phyloP scores from a whole-genome alignment of 2,329 filamentous ascomycete species.

The Phialophora expanda region DNA sequence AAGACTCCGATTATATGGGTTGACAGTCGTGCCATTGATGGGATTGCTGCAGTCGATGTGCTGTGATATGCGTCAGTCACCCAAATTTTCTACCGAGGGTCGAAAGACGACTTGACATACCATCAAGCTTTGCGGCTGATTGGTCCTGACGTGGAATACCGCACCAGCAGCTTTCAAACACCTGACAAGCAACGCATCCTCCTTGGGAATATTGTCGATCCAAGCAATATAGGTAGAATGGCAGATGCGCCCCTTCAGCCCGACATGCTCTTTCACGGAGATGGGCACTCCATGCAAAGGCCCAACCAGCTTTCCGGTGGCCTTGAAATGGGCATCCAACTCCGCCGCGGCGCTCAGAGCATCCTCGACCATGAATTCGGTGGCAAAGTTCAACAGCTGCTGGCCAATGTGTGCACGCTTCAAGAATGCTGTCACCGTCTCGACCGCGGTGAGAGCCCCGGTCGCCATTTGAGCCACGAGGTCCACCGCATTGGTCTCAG shows the following conservation, averaged over 20 bases:
- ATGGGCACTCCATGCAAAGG: slow-evolving; percentile 43
- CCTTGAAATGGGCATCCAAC: no score
- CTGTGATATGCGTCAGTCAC: slow-evolving; percentile 11
- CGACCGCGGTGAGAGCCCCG: slow-evolving; percentile 47
- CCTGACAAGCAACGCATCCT: slow-evolving; percentile 40
- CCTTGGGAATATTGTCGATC: slow-evolving; percentile 40
- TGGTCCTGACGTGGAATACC: slow-evolving; percentile 55
- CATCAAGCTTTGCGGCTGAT: slow-evolving; percentile 61
- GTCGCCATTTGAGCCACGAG: slow-evolving; percentile 40
- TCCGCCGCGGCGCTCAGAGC: slow-evolving; percentile 45
- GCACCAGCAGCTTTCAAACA: slow-evolving; percentile 53
- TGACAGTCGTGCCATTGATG: slow-evolving; percentile 52
- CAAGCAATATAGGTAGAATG: slow-evolving; percentile 46
- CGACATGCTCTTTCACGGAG: slow-evolving; percentile 42
- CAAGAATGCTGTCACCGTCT: slow-evolving; percentile 61
- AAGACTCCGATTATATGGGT: slow-evolving; percentile 59
- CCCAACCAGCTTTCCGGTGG: slow-evolving; percentile 23
- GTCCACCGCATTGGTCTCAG: slow-evolving; percentile 52
- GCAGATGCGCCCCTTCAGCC: slow-evolving; percentile 40
- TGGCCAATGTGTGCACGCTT: slow-evolving; percentile 47
- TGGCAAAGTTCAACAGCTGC: slow-evolving; percentile 43
- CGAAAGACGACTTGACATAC: no score
- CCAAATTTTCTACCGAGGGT: slow-evolving; percentile 12
- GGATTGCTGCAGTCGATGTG: slow-evolving; percentile 48
- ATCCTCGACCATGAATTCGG: slow-evolving; percentile 45